These are phyloP conservation scores for Pseudogymnoascus sp. DNA, from an alignment of 2,329 filamentous ascomycete species.

Conservation along the genomic window DNA sequence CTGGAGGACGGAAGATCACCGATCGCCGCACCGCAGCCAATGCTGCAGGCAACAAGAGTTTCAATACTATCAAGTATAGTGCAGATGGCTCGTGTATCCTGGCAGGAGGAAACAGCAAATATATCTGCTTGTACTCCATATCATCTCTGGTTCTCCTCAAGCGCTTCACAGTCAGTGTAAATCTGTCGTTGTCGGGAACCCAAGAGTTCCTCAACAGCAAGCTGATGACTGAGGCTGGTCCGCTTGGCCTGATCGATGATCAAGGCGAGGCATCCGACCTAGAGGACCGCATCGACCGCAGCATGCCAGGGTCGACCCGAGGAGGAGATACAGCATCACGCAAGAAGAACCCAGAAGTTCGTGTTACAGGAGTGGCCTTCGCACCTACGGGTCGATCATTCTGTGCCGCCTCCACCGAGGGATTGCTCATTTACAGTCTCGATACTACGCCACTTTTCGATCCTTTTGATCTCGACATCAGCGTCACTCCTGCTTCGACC, in stretches of 20 bases:
- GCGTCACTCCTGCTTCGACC: slow-evolving; percentile 82
- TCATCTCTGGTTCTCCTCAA: slow-evolving; percentile 84
- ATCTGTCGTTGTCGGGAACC: slow-evolving; percentile 90
- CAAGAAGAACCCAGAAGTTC: slow-evolving; percentile 70
- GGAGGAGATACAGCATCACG: slow-evolving; percentile 74
- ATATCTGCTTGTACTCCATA: slow-evolving; percentile 95
- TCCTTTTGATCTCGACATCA: slow-evolving; percentile 90
- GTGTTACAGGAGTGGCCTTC: slow-evolving; percentile 78
- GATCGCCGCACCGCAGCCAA: slow-evolving; percentile 91
- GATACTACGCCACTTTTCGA: slow-evolving; percentile 83
- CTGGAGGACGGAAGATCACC: slow-evolving; percentile 78
- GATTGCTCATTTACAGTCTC: slow-evolving; percentile 84
- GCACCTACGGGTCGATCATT: slow-evolving; percentile 84
- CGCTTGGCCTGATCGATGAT: slow-evolving; percentile 75
- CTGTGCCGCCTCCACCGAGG: slow-evolving; percentile 91
- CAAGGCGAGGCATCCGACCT: slow-evolving; percentile 82
- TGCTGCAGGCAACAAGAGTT: slow-evolving; percentile 80
- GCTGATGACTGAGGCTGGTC: slow-evolving; percentile 82
- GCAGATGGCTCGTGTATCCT: slow-evolving; percentile 85
- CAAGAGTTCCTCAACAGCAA: slow-evolving; percentile 96
- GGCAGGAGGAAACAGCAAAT: slow-evolving; percentile 94
- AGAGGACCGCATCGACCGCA: slow-evolving; percentile 72
- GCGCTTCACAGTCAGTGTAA: slow-evolving; percentile 92
- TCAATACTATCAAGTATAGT: slow-evolving; percentile 81
- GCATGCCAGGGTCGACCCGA: slow-evolving; percentile 77